Conservation (phyloP, 2,329 filamentous ascomycete species). For the Didymella sp. region DNA sequence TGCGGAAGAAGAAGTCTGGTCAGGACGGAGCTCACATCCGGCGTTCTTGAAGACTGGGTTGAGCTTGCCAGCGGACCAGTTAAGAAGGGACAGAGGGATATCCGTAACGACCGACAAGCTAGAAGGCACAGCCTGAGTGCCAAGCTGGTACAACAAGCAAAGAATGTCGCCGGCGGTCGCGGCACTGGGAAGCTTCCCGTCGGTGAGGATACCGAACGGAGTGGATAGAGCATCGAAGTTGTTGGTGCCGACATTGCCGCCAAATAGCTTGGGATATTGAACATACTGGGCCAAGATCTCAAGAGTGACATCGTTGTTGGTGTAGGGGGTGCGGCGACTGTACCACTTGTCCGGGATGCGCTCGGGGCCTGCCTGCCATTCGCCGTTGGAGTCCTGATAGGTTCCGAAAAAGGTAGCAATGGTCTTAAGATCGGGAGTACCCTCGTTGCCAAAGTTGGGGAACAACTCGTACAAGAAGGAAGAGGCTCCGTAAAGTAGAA, state of each 20-base stretch:
- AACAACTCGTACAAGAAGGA: constrained; percentile 56
- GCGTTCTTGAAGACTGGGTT: constrained; percentile 35
- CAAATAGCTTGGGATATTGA: constrained; percentile 54
- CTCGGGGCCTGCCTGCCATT: constrained; percentile 33
- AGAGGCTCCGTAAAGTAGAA: constrained; percentile 53
- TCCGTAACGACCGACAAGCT: constrained; percentile 24
- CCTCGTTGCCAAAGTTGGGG: constrained; percentile 39
- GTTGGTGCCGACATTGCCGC: constrained; percentile 51
- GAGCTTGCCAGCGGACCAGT: constrained; percentile 28
- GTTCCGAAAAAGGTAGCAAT: constrained; percentile 51
- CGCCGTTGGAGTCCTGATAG: constrained; percentile 35
- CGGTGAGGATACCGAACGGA: constrained; percentile 48
- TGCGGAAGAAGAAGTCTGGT: constrained; percentile 52
- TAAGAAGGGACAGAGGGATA: constrained; percentile 21
- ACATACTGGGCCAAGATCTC: constrained; percentile 54
- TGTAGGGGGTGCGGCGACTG: constrained; percentile 44
- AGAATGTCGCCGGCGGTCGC: constrained; percentile 36
- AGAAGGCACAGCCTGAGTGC: constrained; percentile 48
- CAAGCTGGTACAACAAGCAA: constrained; percentile 56
- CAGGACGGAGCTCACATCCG: constrained; percentile 51
- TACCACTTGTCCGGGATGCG: constrained; percentile 54
- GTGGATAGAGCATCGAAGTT: constrained; percentile 49
- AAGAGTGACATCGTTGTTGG: constrained; percentile 43
- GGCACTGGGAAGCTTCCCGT: constrained; percentile 47
- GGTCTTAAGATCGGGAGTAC: constrained; percentile 26